Evolutionary conservation across 768 basidiomycete genomes (phyloP).

Genomic region (Kwoniella dejecticola): DNA sequence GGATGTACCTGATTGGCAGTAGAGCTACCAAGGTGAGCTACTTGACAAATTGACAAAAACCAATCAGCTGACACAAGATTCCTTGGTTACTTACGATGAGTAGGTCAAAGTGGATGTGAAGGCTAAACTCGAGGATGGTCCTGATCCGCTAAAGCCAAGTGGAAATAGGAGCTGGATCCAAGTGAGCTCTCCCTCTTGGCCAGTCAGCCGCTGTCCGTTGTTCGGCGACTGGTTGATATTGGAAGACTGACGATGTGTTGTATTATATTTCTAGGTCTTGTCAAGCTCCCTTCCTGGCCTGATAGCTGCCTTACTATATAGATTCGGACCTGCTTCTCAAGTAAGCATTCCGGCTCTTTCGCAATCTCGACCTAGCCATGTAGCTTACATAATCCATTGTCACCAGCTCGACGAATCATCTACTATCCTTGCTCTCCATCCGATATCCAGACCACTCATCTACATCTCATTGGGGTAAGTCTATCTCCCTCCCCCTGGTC

Average conservation of each 20-base stretch:
- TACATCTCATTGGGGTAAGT: slow-evolving; percentile 39
- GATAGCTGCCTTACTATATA: slow-evolving; percentile 35
- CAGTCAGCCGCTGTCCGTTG: no score
- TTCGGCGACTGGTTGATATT: no score
- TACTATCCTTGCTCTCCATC: slow-evolving; percentile 7
- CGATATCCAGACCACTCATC: slow-evolving; percentile 19
- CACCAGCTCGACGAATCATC: slow-evolving; percentile 7
- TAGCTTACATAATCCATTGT: slow-evolving; percentile 3
- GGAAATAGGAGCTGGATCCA: slow-evolving; percentile 79
- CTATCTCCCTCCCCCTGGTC: no score
- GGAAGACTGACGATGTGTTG: no score
- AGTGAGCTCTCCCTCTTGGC: slow-evolving; percentile 59
- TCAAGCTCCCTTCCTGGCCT: slow-evolving; percentile 68
- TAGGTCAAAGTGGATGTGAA: slow-evolving; percentile 66
- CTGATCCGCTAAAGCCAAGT: slow-evolving; percentile 61
- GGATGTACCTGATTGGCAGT: slow-evolving; percentile 68
- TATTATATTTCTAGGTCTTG: slow-evolving; percentile 56
- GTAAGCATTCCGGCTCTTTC: neutral
- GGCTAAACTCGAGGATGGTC: slow-evolving; percentile 68
- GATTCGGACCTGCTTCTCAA: slow-evolving; percentile 23
- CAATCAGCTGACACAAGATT: slow-evolving; percentile 13
- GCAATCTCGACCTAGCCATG: neutral
- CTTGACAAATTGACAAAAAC: neutral
- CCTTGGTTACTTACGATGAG: no score
- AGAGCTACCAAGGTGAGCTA: slow-evolving; percentile 79